Base-by-base conservation (phyloP, 257 asterid species). In the Fraxinus americana region DNA sequence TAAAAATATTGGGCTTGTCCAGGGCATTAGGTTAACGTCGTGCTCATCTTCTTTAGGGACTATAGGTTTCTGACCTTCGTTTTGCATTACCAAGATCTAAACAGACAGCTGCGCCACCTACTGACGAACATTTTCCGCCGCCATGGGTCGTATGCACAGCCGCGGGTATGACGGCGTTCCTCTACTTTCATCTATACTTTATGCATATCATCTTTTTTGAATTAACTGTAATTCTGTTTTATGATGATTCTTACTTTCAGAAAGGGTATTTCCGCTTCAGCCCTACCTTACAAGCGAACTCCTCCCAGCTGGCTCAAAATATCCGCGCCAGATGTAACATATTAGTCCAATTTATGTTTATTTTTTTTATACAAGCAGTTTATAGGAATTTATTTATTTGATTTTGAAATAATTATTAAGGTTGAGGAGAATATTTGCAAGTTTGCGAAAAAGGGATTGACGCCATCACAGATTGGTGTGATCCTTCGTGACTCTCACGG, bases 401-500 rank as follows among this genome's bases (percentile, higher is more conserved):
- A 48, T 21, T 7, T 9, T 19, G 21, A 7, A 30, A 68, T 67
- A 43, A 29, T 30, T 16, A 13, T 11, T n/a, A 65, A 92, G 97
- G 96, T 93, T 43, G 96, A 89, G 3, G 98, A 93, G 5, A 90
- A 80, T 76, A 91, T 93, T 65, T 90, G 97, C 83, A 90, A 91
- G 87, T 90, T 90, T 16, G 97, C 97, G 2, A 90, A 91, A 88
- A 91, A 75, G 82, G 97, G 96, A 2, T 35, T 90, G 90, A 89
- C 96, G 25, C 97, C 97, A 5, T 90, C 96, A 2, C 97, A 91
- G 89, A 91, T 91, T 70, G 98, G 97, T 79, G 97, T 91, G 66
- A 87, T 91, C 80, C 97, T 91, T 76, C 95, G 98, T 77, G 98
- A 92, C 69, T 90, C 96, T 43, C 94, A 92, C 67, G 98, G 97